phyloP scores from a whole-genome alignment of 192 early-diverging fungal genomes.

The Gaertneriomyces semiglobifer region DNA sequence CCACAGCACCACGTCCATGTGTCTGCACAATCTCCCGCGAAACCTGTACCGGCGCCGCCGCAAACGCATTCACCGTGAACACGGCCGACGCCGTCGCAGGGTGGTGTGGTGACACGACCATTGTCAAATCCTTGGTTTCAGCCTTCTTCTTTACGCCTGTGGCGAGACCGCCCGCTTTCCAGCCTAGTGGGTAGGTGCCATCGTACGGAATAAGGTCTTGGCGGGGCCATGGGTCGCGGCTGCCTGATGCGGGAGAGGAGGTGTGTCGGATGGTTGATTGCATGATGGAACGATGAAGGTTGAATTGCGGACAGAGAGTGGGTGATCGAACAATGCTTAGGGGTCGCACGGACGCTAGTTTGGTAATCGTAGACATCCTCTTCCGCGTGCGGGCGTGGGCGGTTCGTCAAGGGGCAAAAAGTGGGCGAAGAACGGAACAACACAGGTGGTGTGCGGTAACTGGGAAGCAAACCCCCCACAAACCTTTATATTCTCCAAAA shows the following conservation, averaged over 20 bases:
- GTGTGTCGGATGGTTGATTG: too few relatives aligned
- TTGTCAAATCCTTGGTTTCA: conserved; percentile 70
- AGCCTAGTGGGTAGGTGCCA: conserved; percentile 84
- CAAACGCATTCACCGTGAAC: conserved; percentile 90
- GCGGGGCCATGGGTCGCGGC: conserved; percentile 6
- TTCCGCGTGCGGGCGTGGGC: too few relatives aligned
- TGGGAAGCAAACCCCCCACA: too few relatives aligned
- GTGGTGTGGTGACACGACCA: conserved; percentile 60
- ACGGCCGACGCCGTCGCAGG: conserved; percentile 79
- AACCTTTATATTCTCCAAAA: too few relatives aligned
- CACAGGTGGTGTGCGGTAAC: too few relatives aligned
- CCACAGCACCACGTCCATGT: conserved; percentile 27
- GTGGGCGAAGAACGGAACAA: too few relatives aligned
- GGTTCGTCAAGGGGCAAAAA: too few relatives aligned
- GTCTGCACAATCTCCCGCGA: conserved; percentile 61
- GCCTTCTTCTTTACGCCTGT: conserved; percentile 81
- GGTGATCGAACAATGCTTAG: too few relatives aligned
- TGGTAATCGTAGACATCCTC: too few relatives aligned
- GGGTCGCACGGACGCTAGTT: too few relatives aligned
- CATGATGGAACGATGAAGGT: too few relatives aligned
- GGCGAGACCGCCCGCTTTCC: conserved; percentile 68
- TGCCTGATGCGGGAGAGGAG: not conserved
- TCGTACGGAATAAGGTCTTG: conserved; percentile 48
- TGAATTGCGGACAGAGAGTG: too few relatives aligned
- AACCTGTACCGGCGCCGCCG: conserved; percentile 83